A percentile compares a stretch with the other conserved stretches of the same genome.
Conservation (phyloP, 208 protist genomes). For the Acanthamoeba lenticulata region DNA sequence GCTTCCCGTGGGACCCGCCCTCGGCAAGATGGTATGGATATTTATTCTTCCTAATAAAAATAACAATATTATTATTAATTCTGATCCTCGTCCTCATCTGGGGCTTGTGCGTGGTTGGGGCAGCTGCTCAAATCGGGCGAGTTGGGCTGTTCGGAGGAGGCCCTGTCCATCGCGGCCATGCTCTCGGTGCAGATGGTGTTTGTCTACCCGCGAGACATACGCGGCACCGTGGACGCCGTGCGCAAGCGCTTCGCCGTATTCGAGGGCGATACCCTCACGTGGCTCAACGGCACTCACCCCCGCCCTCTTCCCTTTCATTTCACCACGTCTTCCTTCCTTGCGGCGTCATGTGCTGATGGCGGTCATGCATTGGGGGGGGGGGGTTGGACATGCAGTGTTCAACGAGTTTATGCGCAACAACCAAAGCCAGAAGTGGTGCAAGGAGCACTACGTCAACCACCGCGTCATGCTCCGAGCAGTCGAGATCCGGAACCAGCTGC, state of each 20-base stretch:
- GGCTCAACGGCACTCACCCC: constrained; percentile 75
- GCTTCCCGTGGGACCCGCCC: constrained; percentile 86
- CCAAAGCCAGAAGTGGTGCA: constrained; percentile 77
- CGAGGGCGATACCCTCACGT: constrained; percentile 87
- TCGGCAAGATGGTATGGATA: constrained; percentile 81
- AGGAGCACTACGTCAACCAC: constrained; percentile 79
- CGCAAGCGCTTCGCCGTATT: constrained; percentile 74
- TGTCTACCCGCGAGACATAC: background rate
- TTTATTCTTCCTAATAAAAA: background rate
- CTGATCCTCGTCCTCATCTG: background rate
- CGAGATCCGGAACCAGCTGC: constrained; percentile 80
- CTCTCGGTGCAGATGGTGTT: constrained; percentile 79
- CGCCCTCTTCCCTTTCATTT: background rate
- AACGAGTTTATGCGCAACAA: constrained; percentile 76
- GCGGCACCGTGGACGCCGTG: constrained; percentile 44
- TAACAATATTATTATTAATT: too few species aligned
- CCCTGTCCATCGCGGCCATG: constrained; percentile 82
- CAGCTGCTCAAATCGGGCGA: constrained; percentile 74
- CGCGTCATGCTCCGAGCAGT: constrained; percentile 76
- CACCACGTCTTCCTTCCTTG: background rate
- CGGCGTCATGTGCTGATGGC: too few species aligned
- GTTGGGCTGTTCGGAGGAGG: constrained; percentile 79
- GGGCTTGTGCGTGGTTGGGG: background rate
- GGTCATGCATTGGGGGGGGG: too few species aligned
- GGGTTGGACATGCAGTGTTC: constrained; percentile 82